Percentiles rank a stretch among this genome's conserved stretches.
Conservation (phyloP, 345 rosid genomes). For the Schrenkiella parvula region DNA sequence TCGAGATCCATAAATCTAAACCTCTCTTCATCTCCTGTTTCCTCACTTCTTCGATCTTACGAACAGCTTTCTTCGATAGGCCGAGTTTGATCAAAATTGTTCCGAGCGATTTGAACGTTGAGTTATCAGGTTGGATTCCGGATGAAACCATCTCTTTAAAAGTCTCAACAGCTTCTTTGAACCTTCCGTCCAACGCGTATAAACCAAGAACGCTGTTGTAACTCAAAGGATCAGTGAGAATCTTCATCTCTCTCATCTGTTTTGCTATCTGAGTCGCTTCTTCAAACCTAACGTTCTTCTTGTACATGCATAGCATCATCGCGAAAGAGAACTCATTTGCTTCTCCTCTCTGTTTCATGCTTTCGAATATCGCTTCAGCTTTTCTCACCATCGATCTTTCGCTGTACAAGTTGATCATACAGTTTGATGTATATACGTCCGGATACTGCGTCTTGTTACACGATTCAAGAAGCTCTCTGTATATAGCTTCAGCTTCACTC, state of each 20-base stretch:
- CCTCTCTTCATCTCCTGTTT: constrained; percentile 52
- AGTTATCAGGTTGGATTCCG: constrained; percentile 49
- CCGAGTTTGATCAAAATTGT: constrained; percentile 63
- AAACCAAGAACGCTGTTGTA: constrained; percentile 63
- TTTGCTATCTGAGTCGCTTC: constrained; percentile 65
- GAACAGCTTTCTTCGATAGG: constrained; percentile 54
- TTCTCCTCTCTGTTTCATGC: constrained; percentile 55
- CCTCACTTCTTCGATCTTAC: constrained; percentile 43
- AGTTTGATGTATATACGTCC: constrained; percentile 66
- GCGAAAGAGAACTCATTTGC: constrained; percentile 80
- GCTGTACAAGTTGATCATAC: constrained; percentile 82
- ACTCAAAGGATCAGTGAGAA: constrained; percentile 58
- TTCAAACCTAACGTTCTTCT: constrained; percentile 61
- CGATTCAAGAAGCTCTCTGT: constrained; percentile 42
- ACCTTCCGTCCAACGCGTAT: constrained; percentile 67
- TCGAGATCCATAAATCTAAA: constrained; percentile 47
- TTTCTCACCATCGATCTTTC: constrained; percentile 65
- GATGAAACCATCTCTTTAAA: constrained; percentile 71
- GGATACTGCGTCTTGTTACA: constrained; percentile 28
- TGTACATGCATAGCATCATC: constrained; percentile 88
- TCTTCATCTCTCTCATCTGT: constrained; percentile 59
- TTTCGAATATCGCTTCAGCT: constrained; percentile 54
- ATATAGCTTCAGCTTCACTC: constrained; percentile 71
- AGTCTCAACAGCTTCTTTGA: constrained; percentile 50
- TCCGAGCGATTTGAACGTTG: constrained; percentile 63